phyloP scores from a whole-genome alignment of 2,329 filamentous ascomycete species.

The Elsinoe australis region DNA sequence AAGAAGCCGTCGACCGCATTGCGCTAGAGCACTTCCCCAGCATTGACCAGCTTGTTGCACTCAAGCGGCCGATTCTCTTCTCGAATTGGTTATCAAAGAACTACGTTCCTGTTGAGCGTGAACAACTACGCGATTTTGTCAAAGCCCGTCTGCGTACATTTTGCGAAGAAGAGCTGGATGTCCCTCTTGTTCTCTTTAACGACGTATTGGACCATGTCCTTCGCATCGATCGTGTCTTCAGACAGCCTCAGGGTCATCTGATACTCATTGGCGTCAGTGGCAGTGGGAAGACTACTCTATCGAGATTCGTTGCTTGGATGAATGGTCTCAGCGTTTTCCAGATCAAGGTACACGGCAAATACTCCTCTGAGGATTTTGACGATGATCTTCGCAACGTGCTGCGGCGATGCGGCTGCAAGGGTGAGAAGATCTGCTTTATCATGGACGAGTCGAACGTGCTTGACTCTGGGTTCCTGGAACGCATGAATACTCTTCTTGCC shows the following conservation, averaged over 20 bases:
- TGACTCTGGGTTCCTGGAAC: slow-evolving; percentile 95
- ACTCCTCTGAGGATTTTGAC: slow-evolving; percentile 96
- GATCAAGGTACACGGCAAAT: slow-evolving; percentile 99
- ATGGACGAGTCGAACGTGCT: slow-evolving; percentile 99
- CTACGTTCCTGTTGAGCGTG: slow-evolving; percentile 92
- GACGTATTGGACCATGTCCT: slow-evolving; percentile 97
- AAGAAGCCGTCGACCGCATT: slow-evolving; percentile 76
- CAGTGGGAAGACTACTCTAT: slow-evolving; percentile 95
- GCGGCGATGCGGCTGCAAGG: slow-evolving; percentile 89
- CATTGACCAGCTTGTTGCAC: slow-evolving; percentile 81
- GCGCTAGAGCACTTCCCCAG: slow-evolving; percentile 89
- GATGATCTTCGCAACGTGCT: slow-evolving; percentile 93
- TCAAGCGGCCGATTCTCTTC: slow-evolving; percentile 90
- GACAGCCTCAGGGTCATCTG: slow-evolving; percentile 94
- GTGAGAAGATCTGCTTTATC: slow-evolving; percentile 99
- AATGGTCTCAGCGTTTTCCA: slow-evolving; percentile 98
- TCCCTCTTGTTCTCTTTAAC: slow-evolving; percentile 97
- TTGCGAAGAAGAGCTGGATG: slow-evolving; percentile 98
- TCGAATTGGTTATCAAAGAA: slow-evolving; percentile 99
- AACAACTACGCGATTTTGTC: slow-evolving; percentile 92
- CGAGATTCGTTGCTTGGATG: slow-evolving; percentile 99
- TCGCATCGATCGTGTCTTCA: slow-evolving; percentile 96
- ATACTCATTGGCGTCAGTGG: slow-evolving; percentile 98
- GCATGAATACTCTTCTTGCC: slow-evolving; percentile 97
- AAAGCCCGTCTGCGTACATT: slow-evolving; percentile 96